These are phyloP conservation scores for Shiraia sp. DNA, from an alignment of 2,329 filamentous ascomycete species.

Conservation along the genomic window DNA sequence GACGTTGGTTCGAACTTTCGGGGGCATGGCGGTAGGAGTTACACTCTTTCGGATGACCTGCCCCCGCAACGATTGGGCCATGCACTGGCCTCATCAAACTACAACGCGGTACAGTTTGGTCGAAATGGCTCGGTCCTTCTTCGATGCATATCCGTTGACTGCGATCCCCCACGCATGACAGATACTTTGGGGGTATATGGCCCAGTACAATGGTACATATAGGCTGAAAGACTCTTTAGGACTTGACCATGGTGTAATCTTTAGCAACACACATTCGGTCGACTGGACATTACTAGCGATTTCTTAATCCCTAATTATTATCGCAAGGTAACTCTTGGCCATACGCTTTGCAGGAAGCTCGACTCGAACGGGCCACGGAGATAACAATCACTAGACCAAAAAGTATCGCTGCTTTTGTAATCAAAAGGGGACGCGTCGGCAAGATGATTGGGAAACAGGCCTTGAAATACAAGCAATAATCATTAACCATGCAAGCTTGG, in stretches of 20 bases:
- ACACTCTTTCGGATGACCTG: neutral
- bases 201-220: constrained; percentile 6
- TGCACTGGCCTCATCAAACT: neutral
- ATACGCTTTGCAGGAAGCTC: no score
- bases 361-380: no score
- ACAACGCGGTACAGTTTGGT: neutral
- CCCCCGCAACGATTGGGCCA: neutral
- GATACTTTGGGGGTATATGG: constrained; percentile 3
- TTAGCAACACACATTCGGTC: no score
- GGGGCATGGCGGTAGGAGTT: neutral
- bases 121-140: neutral
- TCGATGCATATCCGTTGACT: no score
- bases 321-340: no score
- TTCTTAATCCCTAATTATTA: constrained; percentile 3
- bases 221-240: constrained; percentile 7
- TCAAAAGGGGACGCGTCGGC: no score
- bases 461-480: no score
- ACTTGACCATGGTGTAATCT: constrained; percentile 5
- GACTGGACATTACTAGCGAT: no score
- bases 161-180: constrained; percentile 10
- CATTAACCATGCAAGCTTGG: no score
- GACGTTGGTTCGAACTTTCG: neutral
- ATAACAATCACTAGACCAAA: no score
- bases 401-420: no score
- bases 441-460: no score